These are phyloP conservation scores for Pichia sp. DNA, from an alignment of 1,139 yeast genomes.

Conservation along the genomic window DNA sequence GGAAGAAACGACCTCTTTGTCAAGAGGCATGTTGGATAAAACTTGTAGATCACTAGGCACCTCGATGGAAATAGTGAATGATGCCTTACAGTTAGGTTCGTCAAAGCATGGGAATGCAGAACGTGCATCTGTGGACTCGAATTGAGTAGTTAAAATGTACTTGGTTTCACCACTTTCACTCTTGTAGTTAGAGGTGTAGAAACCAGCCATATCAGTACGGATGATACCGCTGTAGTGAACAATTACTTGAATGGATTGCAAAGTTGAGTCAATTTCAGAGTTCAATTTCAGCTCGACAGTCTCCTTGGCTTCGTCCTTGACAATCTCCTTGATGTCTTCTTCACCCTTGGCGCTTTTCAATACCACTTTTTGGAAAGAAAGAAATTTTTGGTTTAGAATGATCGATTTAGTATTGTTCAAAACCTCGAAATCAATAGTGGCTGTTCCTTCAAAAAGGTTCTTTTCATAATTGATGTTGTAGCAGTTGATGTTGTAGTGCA, in stretches of 20 bases:
- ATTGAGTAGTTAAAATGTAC: constrained; percentile 76
- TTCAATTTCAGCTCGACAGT: constrained; percentile 58
- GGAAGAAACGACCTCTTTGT: constrained; percentile 40
- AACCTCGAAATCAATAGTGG: constrained; percentile 39
- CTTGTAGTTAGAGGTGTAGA: constrained; percentile 67
- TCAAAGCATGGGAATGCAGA: constrained; percentile 90
- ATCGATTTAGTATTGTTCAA: constrained; percentile 36
- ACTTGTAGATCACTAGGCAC: constrained; percentile 60
- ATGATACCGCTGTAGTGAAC: constrained; percentile 45
- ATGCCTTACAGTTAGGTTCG: constrained; percentile 81
- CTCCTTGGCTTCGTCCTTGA: constrained; percentile 41
- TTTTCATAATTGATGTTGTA: constrained; percentile 35
- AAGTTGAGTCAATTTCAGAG: constrained; percentile 31
- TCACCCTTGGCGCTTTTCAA: constrained; percentile 22
- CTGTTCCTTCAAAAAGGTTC: constrained; percentile 40
- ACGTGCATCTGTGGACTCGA: constrained; percentile 88
- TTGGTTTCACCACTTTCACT: constrained; percentile 47
- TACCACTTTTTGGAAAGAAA: constrained; percentile 27
- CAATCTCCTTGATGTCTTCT: constrained; percentile 15
- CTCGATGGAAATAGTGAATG: constrained; percentile 63
- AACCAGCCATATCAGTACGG: constrained; percentile 77
- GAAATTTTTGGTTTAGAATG: constrained; percentile 40
- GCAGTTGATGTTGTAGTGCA: constrained; percentile 43
- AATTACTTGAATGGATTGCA: constrained; percentile 37
- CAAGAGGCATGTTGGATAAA: constrained; percentile 76